Conservation (phyloP, 2,329 filamentous ascomycete genomes). For the Cercospora nicotianae region DNA sequence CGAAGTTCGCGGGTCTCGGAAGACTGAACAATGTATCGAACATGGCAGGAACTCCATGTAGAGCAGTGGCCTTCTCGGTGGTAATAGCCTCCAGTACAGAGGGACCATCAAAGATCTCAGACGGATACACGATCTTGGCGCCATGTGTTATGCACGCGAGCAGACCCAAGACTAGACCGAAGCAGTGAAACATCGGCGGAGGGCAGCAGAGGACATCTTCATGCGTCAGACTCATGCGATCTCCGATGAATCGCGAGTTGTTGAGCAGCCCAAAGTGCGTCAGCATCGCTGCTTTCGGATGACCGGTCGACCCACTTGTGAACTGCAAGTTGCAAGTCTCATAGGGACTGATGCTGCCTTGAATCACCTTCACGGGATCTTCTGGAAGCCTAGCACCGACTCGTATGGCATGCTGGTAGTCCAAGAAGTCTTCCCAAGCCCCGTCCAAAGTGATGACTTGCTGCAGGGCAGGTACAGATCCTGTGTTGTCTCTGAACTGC, state of each 20-base stretch:
- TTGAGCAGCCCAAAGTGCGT: constrained; percentile 47
- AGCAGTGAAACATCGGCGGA: constrained; percentile 83
- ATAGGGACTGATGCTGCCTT: constrained; percentile 59
- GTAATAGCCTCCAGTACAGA: constrained; percentile 65
- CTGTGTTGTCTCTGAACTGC: constrained; percentile 21
- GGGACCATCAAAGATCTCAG: constrained; percentile 68
- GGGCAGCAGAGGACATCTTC: constrained; percentile 75
- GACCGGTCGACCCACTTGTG: constrained; percentile 71
- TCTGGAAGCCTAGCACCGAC: constrained; percentile 53
- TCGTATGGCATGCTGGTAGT: constrained; percentile 34
- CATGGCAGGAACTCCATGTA: constrained; percentile 82
- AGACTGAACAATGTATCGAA: constrained; percentile 64
- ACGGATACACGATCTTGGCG: constrained; percentile 73
- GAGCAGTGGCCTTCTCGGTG: constrained; percentile 57
- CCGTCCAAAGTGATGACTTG: constrained; percentile 34
- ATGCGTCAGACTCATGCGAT: constrained; percentile 68
- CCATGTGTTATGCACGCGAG: constrained; percentile 73
- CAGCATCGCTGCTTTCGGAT: constrained; percentile 73
- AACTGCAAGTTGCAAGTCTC: constrained; percentile 75
- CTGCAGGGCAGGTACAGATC: constrained; percentile 27
- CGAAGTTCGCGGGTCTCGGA: constrained; percentile 50
- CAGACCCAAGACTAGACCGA: constrained; percentile 75
- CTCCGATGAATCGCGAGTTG: constrained; percentile 50
- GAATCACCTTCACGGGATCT: constrained; percentile 54
- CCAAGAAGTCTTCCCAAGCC: constrained; percentile 23